Percentiles rank a stretch among this genome's conserved stretches.
Conservation (phyloP, 2,329 filamentous ascomycete genomes). For the Annulohypoxylon truncatum region DNA sequence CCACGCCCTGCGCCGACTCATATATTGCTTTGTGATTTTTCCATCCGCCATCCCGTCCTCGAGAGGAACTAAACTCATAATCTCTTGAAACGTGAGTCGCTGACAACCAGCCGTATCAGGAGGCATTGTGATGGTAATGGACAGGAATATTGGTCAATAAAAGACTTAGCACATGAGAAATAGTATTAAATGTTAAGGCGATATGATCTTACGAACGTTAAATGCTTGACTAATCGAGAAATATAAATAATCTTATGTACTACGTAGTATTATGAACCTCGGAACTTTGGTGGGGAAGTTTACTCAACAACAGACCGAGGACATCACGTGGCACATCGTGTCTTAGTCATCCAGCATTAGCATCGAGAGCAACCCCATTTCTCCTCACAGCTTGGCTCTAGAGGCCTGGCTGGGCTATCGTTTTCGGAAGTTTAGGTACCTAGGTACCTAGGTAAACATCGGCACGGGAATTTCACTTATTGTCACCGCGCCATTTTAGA, state of each 20-base stretch:
- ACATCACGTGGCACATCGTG: background rate
- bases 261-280: background rate
- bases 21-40: conserved; percentile 48
- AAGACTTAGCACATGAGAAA: background rate
- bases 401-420: too few species aligned
- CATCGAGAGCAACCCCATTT: too few species aligned
- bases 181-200: background rate
- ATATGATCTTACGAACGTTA: background rate
- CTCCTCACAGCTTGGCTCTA: too few species aligned
- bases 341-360: too few species aligned
- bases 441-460: too few species aligned
- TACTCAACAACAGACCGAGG: background rate
- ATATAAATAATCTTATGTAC: background rate
- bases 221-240: background rate
- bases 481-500: too few species aligned
- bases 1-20: conserved; percentile 52
- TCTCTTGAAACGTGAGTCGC: conserved; percentile 53
- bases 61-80: conserved; percentile 50
- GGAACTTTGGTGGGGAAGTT: background rate
- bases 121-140: conserved; percentile 8
- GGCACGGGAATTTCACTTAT: too few species aligned
- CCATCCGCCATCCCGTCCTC: conserved; percentile 39
- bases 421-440: background rate
- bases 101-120: background rate
- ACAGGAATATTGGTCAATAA: background rate